A percentile compares a stretch with the other conserved stretches of the same genome.
These are phyloP conservation scores for Trichoderma erinaceum DNA, from an alignment of 495 filamentous ascomycete genomes.

Conservation along the genomic window DNA sequence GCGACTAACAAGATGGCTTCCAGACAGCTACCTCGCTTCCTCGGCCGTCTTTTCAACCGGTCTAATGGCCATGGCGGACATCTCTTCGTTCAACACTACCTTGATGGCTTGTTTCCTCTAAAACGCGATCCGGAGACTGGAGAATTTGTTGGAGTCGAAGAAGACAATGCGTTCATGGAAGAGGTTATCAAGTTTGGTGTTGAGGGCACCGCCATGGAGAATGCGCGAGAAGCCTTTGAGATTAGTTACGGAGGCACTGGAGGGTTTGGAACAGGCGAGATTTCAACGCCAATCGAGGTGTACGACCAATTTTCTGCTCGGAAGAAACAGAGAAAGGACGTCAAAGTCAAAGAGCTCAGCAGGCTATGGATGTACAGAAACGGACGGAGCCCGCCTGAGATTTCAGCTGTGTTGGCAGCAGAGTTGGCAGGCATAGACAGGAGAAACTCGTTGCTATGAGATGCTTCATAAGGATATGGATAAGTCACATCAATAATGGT, in stretches of 20 bases:
- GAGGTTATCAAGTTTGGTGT: constrained; percentile 39
- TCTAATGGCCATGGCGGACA: constrained; percentile 57
- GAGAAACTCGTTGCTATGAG: constrained; percentile 2
- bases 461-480: not conserved
- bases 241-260: constrained; percentile 26
- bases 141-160: constrained; percentile 25
- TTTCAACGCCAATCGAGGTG: constrained; percentile 21
- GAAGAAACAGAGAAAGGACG: constrained; percentile 17
- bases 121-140: constrained; percentile 26
- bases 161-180: constrained; percentile 53
- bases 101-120: constrained; percentile 71
- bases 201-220: constrained; percentile 32
- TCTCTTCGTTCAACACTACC: constrained; percentile 73
- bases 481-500: not conserved
- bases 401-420: constrained; percentile 21
- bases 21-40: constrained; percentile 52
- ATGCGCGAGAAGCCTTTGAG: constrained; percentile 35
- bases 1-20: constrained; percentile 35
- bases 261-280: constrained; percentile 19
- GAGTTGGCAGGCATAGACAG: not conserved
- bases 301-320: not conserved
- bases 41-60: constrained; percentile 69
- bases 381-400: constrained; percentile 50
- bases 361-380: constrained; percentile 69
- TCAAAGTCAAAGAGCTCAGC: constrained; percentile 60